Evolutionary conservation across 2,329 filamentous ascomycete genomes (phyloP), one percentile per base, ranked within the genome.

Genomic region (Thielaviopsis populi): DNA sequence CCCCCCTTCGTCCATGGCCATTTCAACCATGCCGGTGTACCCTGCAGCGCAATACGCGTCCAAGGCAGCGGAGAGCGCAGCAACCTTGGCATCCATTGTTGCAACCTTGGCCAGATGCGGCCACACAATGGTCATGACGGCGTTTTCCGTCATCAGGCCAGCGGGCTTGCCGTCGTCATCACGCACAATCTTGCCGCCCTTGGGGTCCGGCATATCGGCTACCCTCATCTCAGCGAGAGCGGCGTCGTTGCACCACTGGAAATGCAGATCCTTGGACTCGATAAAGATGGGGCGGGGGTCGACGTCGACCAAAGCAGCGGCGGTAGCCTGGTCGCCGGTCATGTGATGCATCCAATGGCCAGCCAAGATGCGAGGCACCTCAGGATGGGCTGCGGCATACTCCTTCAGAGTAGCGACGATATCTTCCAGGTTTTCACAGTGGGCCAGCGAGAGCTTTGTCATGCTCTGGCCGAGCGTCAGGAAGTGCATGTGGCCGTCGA

Each of bases 1-100:
- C 0, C 77, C 76, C 27, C 75, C 77, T 46, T 83, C 80, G 65
- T 83, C 81, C 81, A 83, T 83, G 54, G 81, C 81, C 81, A 83
- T 83, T 62, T 83, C 81, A 7, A 82, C 74, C 46, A 80, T 74
- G 1, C 80, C 80, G 0, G 80, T 83, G 68, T 80, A 82, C 1
- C 81, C 81, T 1, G 75, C 78, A 0, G 74, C 71, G 66, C 77
- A 78, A 68, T 82, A 83, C 0, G 77, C 75, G 2, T 74, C 68
- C 27, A 83, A 75, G 0, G 79, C 81, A 0, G 76, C 76, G 19
- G 72, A 71, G 66, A 83, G 75, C 2, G 77, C 75, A 4, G 75
- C 74, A 61, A 78, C 75, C 42, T 77, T 77, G 58, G 83, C 78
- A 27, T 77, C 72, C 41, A 77, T 72, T 2, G 76, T 75, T 0